Conservation (phyloP, 129 eudicot genomes). For the Apium graveolens region DNA sequence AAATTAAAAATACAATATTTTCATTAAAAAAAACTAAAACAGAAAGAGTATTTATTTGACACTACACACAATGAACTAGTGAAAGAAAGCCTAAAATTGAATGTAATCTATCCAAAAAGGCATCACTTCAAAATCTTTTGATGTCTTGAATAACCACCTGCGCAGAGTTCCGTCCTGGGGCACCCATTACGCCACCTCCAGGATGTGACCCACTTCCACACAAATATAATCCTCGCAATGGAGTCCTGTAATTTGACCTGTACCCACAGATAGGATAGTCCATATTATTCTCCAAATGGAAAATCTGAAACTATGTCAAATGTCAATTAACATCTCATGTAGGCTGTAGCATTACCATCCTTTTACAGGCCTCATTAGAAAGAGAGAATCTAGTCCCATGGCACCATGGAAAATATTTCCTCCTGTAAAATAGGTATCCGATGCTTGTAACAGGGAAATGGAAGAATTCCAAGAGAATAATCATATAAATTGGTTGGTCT, state of each 20-base stretch:
- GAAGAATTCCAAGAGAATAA: background rate
- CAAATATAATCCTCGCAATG: slow-evolving; percentile 71
- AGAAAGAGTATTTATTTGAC: too few relatives aligned
- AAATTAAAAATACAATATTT: too few relatives aligned
- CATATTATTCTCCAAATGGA: background rate
- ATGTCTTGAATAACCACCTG: slow-evolving; percentile 71
- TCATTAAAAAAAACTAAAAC: background rate
- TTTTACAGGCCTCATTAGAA: slow-evolving; percentile 91
- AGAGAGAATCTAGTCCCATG: slow-evolving; percentile 94
- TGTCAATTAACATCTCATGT: background rate
- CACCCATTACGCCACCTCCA: slow-evolving; percentile 99
- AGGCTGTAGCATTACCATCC: slow-evolving; percentile 85
- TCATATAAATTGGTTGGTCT: background rate
- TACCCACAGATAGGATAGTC: background rate
- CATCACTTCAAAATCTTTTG: slow-evolving; percentile 26
- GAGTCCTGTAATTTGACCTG: slow-evolving; percentile 94
- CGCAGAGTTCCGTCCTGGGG: slow-evolving; percentile 92
- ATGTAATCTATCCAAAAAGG: background rate
- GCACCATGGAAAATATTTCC: slow-evolving; percentile 98
- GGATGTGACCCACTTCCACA: slow-evolving; percentile 98
- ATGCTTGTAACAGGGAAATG: background rate
- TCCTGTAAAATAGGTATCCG: slow-evolving; percentile 36
- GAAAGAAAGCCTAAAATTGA: background rate
- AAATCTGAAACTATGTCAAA: background rate
- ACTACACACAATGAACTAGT: background rate